Evolutionary conservation across 2,329 filamentous ascomycete genomes (phyloP), one percentile per base, ranked within the genome.

Genomic region (Fonsecaea multimorphosa): DNA sequence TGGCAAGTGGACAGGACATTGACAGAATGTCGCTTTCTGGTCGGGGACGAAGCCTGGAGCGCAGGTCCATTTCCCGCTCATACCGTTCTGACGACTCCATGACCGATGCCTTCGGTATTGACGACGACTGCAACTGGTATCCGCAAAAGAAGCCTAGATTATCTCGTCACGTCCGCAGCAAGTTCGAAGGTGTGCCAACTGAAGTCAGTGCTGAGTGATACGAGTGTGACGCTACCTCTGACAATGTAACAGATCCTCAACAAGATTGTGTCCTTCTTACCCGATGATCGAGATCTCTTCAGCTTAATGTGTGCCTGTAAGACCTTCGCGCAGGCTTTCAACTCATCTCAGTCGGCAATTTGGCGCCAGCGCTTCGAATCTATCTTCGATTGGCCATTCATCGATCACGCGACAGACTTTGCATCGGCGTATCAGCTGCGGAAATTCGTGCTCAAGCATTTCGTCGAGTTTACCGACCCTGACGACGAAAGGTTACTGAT

Each of bases 391-490:
- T 58, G 74, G 12, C 73, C 73, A 1, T 44, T 56, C 0, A 64
- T 73, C 12, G 66, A 64, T 40, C 46, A 57, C 7, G 70, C 72
- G 1, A 38, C 55, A 1, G 72, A 77, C 24, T 70, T 79, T 29
- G 73, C 71, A 31, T 31, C 63, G 0, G 78, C 79, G 40, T 80
- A 80, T 62, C 69, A 77, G 56, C 71, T 72, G 31, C 75, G 78
- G n/a, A 66, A 73, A 6, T 71, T 78, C 34, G 75, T 78, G 7
- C 70, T 81, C 14, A 46, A 64, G 0, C 70, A 73, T 36, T 63
- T 66, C 3, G 72, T 77, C 7, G 70, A 65, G n/a, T 76, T 78
- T 58, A 67, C 61, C 19, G 62, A 71, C 14, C 58, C 59, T 11
- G 67, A 71, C 1, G 71, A 77, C 38, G 68, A 76, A 44, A 64